Evolutionary conservation across 2,329 filamentous ascomycete genomes (phyloP).

Genomic region (Cladophialophora yegresii): DNA sequence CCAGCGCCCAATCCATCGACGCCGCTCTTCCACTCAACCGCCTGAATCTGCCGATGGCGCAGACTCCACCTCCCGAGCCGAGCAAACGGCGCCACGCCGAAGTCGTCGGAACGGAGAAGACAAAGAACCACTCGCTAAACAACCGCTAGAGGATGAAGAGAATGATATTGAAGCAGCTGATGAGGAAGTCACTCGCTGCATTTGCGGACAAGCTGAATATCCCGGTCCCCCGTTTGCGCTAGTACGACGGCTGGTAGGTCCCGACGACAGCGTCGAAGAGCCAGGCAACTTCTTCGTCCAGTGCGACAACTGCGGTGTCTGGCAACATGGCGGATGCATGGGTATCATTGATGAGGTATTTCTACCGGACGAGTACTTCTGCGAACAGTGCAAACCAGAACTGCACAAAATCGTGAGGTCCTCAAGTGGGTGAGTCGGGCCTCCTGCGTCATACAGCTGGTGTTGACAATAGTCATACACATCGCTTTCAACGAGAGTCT

Average conservation of each 20-base stretch:
- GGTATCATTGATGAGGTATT: constrained; percentile 93
- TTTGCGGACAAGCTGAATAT: constrained; percentile 93
- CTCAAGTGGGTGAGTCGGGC: constrained; percentile 73
- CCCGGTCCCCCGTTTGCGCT: constrained; percentile 61
- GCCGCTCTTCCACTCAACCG: constrained; percentile 68
- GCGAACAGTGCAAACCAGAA: constrained; percentile 89
- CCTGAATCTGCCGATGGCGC: constrained; percentile 59
- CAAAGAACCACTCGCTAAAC: constrained; percentile 39
- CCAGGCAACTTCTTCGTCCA: constrained; percentile 95
- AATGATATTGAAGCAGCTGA: constrained; percentile 69
- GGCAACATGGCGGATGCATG: constrained; percentile 95
- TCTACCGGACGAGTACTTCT: constrained; percentile 96
- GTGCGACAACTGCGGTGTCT: constrained; percentile 96
- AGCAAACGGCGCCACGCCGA: constrained; percentile 61
- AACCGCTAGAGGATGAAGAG: constrained; percentile 63
- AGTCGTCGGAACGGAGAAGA: constrained; percentile 73
- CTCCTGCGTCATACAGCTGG: constrained; percentile 11
- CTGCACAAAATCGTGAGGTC: constrained; percentile 81
- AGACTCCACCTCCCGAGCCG: constrained; percentile 50
- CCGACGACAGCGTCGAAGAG: constrained; percentile 61
- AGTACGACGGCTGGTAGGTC: constrained; percentile 25
- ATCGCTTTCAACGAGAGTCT: not conserved
- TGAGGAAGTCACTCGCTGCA: constrained; percentile 91
- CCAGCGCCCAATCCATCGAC: constrained; percentile 70
- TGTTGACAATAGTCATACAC: not conserved